Evolutionary conservation across 805 yeast genomes (phyloP).

Genomic region (Candida michaelii): DNA sequence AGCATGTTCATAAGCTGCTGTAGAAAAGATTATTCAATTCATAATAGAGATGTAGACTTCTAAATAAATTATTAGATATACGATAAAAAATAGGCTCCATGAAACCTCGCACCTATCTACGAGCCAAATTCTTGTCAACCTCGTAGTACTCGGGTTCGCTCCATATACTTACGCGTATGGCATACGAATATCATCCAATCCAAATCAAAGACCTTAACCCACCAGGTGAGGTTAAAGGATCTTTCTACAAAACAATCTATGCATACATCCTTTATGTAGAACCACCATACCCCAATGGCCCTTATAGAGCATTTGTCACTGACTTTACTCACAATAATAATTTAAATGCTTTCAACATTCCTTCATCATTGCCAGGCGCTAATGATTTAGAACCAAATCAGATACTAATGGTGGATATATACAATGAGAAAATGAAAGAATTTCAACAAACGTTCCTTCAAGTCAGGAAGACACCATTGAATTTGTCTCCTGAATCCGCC

Average conservation of each 20-base stretch:
- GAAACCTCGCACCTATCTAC: too few species aligned
- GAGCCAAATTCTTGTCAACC: too few species aligned
- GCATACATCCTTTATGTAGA: slow-evolving; percentile 1
- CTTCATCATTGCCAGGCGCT: neutral
- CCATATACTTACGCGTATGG: neutral
- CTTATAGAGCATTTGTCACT: slow-evolving; percentile 18
- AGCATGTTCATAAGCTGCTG: too few species aligned
- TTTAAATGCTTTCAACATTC: neutral
- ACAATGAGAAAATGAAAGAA: slow-evolving; percentile 11
- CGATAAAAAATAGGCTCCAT: too few species aligned
- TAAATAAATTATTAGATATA: too few species aligned
- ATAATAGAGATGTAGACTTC: too few species aligned
- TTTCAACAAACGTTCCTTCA: neutral
- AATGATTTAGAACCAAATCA: slow-evolving; percentile 9
- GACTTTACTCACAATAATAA: slow-evolving; percentile 19
- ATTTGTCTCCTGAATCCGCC: neutral
- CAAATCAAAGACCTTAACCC: neutral
- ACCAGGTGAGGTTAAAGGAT: neutral
- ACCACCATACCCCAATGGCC: slow-evolving; percentile 8
- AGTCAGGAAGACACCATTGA: neutral
- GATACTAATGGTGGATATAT: slow-evolving; percentile 18
- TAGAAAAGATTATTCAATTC: too few species aligned
- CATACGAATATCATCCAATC: neutral
- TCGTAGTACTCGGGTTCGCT: too few species aligned
- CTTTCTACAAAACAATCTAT: neutral